A percentile compares a stretch with the other conserved stretches of the same genome.
phyloP scores from a whole-genome alignment of 2,329 filamentous ascomycete genomes.

The Aureobasidium leucospermi region DNA sequence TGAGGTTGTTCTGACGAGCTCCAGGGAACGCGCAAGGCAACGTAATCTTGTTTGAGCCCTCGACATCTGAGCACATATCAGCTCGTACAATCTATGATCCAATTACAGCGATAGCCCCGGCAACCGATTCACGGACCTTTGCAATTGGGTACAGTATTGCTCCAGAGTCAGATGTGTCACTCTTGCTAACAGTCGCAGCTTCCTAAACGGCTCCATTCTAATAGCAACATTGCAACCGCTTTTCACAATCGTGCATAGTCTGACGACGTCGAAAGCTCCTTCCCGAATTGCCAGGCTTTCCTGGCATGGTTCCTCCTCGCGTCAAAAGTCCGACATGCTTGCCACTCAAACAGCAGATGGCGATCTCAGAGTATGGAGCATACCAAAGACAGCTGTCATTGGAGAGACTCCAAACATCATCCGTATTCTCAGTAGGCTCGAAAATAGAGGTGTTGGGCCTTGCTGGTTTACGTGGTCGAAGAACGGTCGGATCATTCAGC shows the following conservation, averaged over 20 bases:
- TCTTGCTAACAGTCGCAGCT: constrained; percentile 46
- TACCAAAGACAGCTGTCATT: constrained; percentile 68
- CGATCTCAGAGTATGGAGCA: constrained; percentile 92
- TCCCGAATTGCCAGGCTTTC: constrained; percentile 80
- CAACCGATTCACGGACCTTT: constrained; percentile 85
- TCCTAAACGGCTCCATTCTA: constrained; percentile 88
- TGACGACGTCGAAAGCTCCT: constrained; percentile 75
- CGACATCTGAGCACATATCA: constrained; percentile 86
- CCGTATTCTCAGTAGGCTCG: constrained; percentile 72
- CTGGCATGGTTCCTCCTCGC: constrained; percentile 94
- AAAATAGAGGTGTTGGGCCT: constrained; percentile 64
- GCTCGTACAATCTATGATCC: constrained; percentile 89
- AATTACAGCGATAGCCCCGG: constrained; percentile 86
- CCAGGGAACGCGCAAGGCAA: constrained; percentile 86
- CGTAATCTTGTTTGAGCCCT: constrained; percentile 88
- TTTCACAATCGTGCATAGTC: constrained; percentile 88
- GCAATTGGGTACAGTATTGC: constrained; percentile 68
- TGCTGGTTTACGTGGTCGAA: constrained; percentile 99
- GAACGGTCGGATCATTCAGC: constrained; percentile 92
- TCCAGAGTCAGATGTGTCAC: background rate
- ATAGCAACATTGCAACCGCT: constrained; percentile 83
- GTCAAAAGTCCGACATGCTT: constrained; percentile 96
- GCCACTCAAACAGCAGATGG: constrained; percentile 88
- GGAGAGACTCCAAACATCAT: constrained; percentile 76
- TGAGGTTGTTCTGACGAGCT: constrained; percentile 2